These are phyloP conservation scores for Sporothrix pallida DNA, from an alignment of 2,329 filamentous ascomycete genomes.

Conservation along the genomic window DNA sequence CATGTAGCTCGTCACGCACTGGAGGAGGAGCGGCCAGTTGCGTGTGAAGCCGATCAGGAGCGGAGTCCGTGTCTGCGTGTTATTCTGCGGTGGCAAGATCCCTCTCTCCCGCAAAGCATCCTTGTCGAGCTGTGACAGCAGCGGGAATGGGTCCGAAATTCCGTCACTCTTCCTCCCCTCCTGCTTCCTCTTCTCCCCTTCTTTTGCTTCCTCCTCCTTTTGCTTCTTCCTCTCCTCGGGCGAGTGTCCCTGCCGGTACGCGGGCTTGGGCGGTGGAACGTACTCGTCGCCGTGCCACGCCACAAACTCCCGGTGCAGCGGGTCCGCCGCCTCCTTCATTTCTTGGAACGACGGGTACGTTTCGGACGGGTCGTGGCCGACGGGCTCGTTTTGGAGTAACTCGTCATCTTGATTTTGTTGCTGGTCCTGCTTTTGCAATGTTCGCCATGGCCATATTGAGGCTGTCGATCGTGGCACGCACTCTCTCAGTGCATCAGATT, in stretches of 20 bases:
- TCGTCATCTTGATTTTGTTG: not conserved
- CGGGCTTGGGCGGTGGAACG: slow-evolving; percentile 15
- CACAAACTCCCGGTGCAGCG: slow-evolving; percentile 39
- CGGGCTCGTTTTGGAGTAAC: not conserved
- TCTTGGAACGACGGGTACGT: not conserved
- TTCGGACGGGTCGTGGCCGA: slow-evolving; percentile 5
- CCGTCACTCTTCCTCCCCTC: no score
- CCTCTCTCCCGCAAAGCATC: slow-evolving; percentile 51
- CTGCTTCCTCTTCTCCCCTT: not conserved
- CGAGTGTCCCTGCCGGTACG: slow-evolving; percentile 15
- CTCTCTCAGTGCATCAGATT: not conserved
- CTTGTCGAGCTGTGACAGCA: slow-evolving; percentile 45
- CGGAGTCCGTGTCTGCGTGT: slow-evolving; percentile 49
- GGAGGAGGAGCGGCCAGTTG: slow-evolving; percentile 60
- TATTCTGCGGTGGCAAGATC: slow-evolving; percentile 47
- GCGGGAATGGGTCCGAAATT: slow-evolving; percentile 53
- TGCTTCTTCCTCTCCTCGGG: slow-evolving; percentile 13
- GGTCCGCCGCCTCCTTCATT: slow-evolving; percentile 8
- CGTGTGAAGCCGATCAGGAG: slow-evolving; percentile 66
- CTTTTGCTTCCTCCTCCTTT: not conserved
- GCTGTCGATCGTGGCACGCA: not conserved
- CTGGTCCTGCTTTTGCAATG: not conserved
- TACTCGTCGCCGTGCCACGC: slow-evolving; percentile 23
- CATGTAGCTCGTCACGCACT: slow-evolving; percentile 62
- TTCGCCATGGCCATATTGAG: slow-evolving; percentile 11